Base-by-base conservation (phyloP, 371 early-diverging fungal species). In the Actinomucor elegans region DNA sequence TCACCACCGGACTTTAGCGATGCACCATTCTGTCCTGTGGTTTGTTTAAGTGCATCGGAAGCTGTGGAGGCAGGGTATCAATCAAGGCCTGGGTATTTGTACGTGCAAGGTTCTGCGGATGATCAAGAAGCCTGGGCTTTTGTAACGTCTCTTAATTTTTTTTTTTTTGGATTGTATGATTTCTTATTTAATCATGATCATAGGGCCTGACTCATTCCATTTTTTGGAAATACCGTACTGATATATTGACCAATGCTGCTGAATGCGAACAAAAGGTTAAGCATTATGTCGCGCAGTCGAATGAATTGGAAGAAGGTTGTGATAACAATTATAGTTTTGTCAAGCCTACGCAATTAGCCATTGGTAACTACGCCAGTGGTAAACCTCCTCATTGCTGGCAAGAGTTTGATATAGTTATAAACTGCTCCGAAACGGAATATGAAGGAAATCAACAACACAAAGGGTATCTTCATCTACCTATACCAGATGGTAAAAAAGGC, bases 21-120 rank as follows among this genome's bases (percentile, higher is more conserved):
- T 27, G 63, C 71, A 4, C 55, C 70, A 1, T 90, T 88, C 55
- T 72, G 66, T 28, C 90, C 91, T 0, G 77, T 90, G 5, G 71
- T 90, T 3, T 89, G 90, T 51, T 54, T 91, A 17, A 87, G 84
- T 55, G 91, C 92, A 0, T 91, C 91, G 0, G 73, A 78, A 34
- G 78, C 78, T 4, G 78, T 83, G 0, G 82, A 84, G 27, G 54
- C 79, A 33, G 85, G 83, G 27, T 69, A 66, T 23, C 71, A 81
- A 29, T 57, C 54, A 44, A 61, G 80, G 3, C 57, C 62, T n/a
- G 82, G 85, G 1, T 91, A 81, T 48, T 57, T 80, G 4, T 94
- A 94, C 55, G 87, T 94, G 3, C 94, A 94, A 69, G 94, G 94
- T 5, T 86, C 93, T 2, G 94, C 84, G 0, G 94, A 94, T 61